These are phyloP conservation scores for Pseudogymnoascus sp. DNA, from an alignment of 2,329 filamentous ascomycete genomes.

Conservation along the genomic window DNA sequence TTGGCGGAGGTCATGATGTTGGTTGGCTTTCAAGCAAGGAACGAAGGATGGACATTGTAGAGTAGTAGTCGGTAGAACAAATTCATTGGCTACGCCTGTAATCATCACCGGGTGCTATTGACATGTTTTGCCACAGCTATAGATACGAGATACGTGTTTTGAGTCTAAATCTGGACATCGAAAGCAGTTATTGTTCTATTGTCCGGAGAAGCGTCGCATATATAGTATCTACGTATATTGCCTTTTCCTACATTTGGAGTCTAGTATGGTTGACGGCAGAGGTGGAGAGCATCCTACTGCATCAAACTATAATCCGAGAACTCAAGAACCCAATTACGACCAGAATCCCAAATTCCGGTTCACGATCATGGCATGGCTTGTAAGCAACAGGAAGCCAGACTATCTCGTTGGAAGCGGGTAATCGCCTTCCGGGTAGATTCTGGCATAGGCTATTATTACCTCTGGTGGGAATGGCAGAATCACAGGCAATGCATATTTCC, in stretches of 20 bases:
- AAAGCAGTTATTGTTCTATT: neutral
- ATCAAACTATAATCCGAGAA: neutral
- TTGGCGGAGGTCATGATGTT: neutral
- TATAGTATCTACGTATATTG: neutral
- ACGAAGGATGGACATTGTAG: neutral
- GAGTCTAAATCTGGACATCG: neutral
- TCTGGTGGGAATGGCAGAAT: neutral
- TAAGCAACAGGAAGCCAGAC: neutral
- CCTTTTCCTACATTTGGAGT: neutral
- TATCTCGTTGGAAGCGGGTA: neutral
- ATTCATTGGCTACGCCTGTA: constrained; percentile 3
- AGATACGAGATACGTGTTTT: neutral
- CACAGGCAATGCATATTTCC: neutral
- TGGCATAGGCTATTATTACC: neutral
- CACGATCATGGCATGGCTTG: neutral
- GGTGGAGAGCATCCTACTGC: neutral
- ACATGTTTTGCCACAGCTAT: neutral
- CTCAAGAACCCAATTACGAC: neutral
- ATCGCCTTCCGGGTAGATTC: neutral
- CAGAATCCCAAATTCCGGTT: neutral
- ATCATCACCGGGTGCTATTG: neutral
- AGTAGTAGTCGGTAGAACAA: constrained; percentile 7
- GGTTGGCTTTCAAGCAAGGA: neutral
- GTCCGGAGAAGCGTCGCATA: neutral
- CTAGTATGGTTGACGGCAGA: neutral